A percentile compares a stretch with the other conserved stretches of the same genome.
Conservation (phyloP, 2,329 filamentous ascomycete species). For the Hawksworthiomyces lignivorus region DNA sequence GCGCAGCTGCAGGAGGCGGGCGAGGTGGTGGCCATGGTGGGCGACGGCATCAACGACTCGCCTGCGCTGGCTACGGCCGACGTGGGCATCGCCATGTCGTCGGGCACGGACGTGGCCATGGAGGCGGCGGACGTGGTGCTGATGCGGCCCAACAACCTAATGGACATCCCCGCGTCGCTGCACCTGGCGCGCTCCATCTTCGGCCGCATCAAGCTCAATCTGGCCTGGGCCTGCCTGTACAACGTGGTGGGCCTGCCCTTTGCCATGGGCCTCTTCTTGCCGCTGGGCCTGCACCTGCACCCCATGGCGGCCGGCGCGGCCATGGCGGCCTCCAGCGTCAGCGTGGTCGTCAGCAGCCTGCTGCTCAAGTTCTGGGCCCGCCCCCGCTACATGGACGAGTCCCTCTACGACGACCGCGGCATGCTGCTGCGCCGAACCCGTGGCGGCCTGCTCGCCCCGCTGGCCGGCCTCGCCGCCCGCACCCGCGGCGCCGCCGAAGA, state of each 20-base stretch:
- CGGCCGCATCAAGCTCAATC: slow-evolving; percentile 84
- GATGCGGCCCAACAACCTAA: slow-evolving; percentile 85
- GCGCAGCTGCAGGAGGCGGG: slow-evolving; percentile 65
- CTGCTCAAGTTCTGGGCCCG: slow-evolving; percentile 80
- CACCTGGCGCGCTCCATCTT: slow-evolving; percentile 81
- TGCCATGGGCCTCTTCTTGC: slow-evolving; percentile 93
- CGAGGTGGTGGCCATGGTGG: slow-evolving; percentile 87
- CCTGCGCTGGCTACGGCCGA: slow-evolving; percentile 88
- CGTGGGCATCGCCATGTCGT: slow-evolving; percentile 86
- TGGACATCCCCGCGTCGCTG: slow-evolving; percentile 84
- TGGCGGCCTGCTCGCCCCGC: slow-evolving; percentile 22
- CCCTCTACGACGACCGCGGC: slow-evolving; percentile 51
- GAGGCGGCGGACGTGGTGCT: slow-evolving; percentile 94
- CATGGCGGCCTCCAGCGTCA: slow-evolving; percentile 87
- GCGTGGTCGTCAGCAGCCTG: slow-evolving; percentile 76
- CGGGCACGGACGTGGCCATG: slow-evolving; percentile 94
- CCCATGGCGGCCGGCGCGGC: slow-evolving; percentile 92
- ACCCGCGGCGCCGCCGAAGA: slow-evolving; percentile 27
- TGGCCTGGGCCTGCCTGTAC: slow-evolving; percentile 89
- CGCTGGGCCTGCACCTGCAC: slow-evolving; percentile 78
- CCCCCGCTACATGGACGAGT: slow-evolving; percentile 78
- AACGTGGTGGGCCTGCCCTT: slow-evolving; percentile 88
- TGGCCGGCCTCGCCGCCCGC: slow-evolving; percentile 34
- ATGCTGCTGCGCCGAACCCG: slow-evolving; percentile 25
- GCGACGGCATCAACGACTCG: slow-evolving; percentile 97